Evolutionary conservation across 805 yeast species (phyloP).

Genomic region (Ogataea polymorpha): DNA sequence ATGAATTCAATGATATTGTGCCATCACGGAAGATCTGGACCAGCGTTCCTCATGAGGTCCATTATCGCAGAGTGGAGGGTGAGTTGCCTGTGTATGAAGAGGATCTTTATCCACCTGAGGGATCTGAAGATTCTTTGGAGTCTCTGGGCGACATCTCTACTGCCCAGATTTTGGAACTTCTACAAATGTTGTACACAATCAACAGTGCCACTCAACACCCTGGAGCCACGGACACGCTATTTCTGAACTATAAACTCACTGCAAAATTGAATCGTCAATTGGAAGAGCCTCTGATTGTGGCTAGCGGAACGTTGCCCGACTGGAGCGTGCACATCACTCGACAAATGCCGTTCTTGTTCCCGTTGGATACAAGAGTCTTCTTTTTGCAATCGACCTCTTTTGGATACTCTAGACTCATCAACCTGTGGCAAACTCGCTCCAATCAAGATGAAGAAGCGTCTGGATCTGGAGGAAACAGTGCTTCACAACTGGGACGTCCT

Average conservation of each 20-base stretch:
- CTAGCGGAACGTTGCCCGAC: conserved; percentile 78
- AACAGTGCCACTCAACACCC: conserved; percentile 28
- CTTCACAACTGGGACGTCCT: conserved; percentile 66
- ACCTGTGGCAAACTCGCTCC: conserved; percentile 64
- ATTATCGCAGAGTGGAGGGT: conserved; percentile 40
- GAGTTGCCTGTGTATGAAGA: conserved; percentile 25
- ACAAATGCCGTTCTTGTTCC: conserved; percentile 77
- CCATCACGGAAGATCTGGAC: conserved; percentile 57
- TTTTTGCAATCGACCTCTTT: conserved; percentile 85
- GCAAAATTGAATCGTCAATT: conserved; percentile 84
- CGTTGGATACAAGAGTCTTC: conserved; percentile 73
- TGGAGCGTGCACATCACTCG: conserved; percentile 80
- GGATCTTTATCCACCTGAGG: conserved; percentile 31
- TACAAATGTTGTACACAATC: conserved; percentile 46
- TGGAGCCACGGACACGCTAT: conserved; percentile 35
- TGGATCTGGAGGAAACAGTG: conserved; percentile 20
- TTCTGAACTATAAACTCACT: conserved; percentile 75
- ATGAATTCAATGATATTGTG: conserved; percentile 36
- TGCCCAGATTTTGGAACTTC: conserved; percentile 41
- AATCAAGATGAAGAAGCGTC: conserved; percentile 35
- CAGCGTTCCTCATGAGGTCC: conserved; percentile 47
- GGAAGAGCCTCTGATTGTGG: conserved; percentile 85
- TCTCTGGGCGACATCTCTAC: conserved; percentile 34
- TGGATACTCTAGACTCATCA: conserved; percentile 82
- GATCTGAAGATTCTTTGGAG: conserved; percentile 27